Percentiles rank a stretch among this genome's conserved stretches.
Evolutionary conservation across 768 basidiomycete species (phyloP).

Genomic region (Boletellus emodensis): DNA sequence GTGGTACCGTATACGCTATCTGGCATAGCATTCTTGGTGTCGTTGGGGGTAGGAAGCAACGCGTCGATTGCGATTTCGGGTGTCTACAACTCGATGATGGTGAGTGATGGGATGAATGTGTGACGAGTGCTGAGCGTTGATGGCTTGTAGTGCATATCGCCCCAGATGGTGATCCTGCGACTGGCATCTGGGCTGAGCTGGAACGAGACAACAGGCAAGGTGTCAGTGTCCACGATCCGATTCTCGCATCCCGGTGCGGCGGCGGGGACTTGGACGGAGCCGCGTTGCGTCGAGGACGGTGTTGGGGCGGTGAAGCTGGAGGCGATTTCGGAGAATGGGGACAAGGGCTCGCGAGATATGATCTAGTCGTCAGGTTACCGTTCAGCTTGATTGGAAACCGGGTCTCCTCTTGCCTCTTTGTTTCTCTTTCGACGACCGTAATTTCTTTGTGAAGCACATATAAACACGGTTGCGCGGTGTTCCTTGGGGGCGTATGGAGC

Average conservation of each 20-base stretch:
- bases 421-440: neutral
- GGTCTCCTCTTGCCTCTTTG: neutral
- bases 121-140: neutral
- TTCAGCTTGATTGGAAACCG: constrained; percentile 12
- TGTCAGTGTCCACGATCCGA: constrained; percentile 6
- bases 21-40: constrained; percentile 21
- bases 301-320: neutral
- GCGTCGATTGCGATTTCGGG: constrained; percentile 12
- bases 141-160: constrained; percentile 18
- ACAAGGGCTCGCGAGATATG: neutral
- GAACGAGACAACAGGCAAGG: constrained; percentile 7
- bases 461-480: neutral
- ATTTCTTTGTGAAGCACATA: neutral
- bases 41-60: constrained; percentile 17
- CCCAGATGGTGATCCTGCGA: constrained; percentile 24
- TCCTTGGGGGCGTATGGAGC: neutral
- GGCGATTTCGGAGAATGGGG: neutral
- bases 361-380: constrained; percentile 1
- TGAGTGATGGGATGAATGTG: constrained; percentile 1
- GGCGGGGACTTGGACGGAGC: neutral
- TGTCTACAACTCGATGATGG: constrained; percentile 25
- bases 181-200: constrained; percentile 19
- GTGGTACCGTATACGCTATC: constrained; percentile 25
- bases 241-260: constrained; percentile 1
- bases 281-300: neutral